phyloP scores from a whole-genome alignment of 2,329 filamentous ascomycete species.

The Neospermospora avenae region DNA sequence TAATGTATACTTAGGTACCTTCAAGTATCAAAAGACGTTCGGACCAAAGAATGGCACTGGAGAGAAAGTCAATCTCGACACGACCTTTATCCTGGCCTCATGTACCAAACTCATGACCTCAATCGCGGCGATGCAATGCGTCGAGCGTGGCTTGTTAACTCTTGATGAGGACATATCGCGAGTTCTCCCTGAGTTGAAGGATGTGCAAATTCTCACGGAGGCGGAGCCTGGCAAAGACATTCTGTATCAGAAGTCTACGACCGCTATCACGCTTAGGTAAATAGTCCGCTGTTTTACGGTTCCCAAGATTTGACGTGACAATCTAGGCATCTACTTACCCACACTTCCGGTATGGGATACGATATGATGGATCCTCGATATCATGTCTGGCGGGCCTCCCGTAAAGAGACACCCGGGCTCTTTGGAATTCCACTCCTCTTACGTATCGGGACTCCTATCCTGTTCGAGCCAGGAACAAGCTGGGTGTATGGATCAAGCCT shows the following conservation, averaged over 20 bases:
- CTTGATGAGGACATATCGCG: slow-evolving; percentile 43
- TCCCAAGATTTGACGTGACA: background rate
- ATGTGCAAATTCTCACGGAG: slow-evolving; percentile 23
- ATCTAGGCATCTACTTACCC: slow-evolving; percentile 19
- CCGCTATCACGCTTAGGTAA: slow-evolving; percentile 26
- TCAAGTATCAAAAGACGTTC: slow-evolving; percentile 37
- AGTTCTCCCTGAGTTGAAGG: slow-evolving; percentile 25
- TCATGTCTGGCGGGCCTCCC: slow-evolving; percentile 4
- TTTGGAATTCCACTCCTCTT: background rate
- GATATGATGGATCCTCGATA: slow-evolving; percentile 14
- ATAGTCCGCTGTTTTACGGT: background rate
- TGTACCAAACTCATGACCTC: slow-evolving; percentile 55
- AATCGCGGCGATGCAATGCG: slow-evolving; percentile 53
- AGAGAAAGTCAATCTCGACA: slow-evolving; percentile 45
- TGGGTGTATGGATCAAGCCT: slow-evolving; percentile 56
- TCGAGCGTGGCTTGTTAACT: slow-evolving; percentile 46
- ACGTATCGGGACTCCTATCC: slow-evolving; percentile 42
- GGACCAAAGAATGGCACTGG: slow-evolving; percentile 52
- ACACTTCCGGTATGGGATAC: slow-evolving; percentile 23
- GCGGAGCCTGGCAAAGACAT: slow-evolving; percentile 22
- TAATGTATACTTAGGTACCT: slow-evolving; percentile 31
- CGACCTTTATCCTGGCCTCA: slow-evolving; percentile 47
- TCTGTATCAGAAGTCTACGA: slow-evolving; percentile 11
- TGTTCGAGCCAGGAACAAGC: slow-evolving; percentile 60
- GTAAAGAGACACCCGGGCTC: slow-evolving; percentile 3